A percentile compares a stretch with the other conserved stretches of the same genome.
Conservation (phyloP, 2,329 filamentous ascomycete genomes). For the Talaromyces sp. region DNA sequence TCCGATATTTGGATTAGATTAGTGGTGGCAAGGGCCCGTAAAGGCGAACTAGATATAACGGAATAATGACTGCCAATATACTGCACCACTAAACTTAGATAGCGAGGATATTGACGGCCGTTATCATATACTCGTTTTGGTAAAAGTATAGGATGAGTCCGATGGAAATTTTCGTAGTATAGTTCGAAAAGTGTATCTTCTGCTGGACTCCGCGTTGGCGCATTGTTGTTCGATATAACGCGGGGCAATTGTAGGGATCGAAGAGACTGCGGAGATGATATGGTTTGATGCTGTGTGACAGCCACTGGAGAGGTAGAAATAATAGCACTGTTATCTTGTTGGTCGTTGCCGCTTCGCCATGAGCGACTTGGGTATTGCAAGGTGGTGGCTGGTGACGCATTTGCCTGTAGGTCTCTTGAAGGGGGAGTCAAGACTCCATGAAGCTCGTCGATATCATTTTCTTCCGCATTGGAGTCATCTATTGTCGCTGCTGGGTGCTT, state of each 20-base stretch:
- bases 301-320: background rate
- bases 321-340: background rate
- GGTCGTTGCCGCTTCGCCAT: background rate
- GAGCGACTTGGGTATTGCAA: conserved; percentile 1
- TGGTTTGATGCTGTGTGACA: background rate
- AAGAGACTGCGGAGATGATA: conserved; percentile 4
- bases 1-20: background rate
- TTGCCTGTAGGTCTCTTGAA: background rate
- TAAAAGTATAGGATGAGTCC: conserved; percentile 6
- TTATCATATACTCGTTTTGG: conserved; percentile 7
- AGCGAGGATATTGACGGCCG: conserved; percentile 5
- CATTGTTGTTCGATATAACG: background rate
- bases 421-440: background rate
- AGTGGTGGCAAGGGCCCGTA: background rate
- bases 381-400: conserved; percentile 1
- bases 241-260: background rate
- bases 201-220: background rate
- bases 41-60: background rate
- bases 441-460: background rate
- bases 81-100: conserved; percentile 5
- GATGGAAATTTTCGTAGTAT: conserved; percentile 11
- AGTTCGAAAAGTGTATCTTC: conserved; percentile 6
- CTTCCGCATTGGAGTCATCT: background rate
- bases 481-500: background rate
- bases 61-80: conserved; percentile 11